A percentile compares a stretch with the other conserved stretches of the same genome.
These are phyloP conservation scores for Epicoccum sorghinum DNA, from an alignment of 2,329 filamentous ascomycete species.

Conservation along the genomic window DNA sequence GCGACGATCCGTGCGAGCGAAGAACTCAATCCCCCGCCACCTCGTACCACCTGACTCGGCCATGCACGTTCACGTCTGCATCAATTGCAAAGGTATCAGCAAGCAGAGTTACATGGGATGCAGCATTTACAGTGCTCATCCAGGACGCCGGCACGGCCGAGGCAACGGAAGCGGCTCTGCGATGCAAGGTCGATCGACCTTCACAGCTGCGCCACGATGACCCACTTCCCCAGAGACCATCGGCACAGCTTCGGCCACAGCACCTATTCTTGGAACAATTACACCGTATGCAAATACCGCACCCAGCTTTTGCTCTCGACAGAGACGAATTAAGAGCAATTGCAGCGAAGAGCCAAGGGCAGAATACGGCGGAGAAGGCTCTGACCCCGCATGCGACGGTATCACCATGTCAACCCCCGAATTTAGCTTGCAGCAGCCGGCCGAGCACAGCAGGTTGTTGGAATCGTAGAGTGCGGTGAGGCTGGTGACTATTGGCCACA, in stretches of 20 bases:
- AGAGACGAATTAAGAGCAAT: no score
- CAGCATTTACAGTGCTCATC: not conserved
- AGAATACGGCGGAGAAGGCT: not conserved
- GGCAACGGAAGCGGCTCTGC: not conserved
- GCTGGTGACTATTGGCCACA: constrained; percentile 4
- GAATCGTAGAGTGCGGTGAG: not conserved
- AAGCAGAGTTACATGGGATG: not conserved
- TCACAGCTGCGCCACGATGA: not conserved
- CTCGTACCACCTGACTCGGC: not conserved
- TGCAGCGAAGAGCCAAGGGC: not conserved
- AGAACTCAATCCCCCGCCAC: not conserved
- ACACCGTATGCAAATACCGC: not conserved
- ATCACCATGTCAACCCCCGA: constrained; percentile 6
- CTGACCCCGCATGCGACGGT: constrained; percentile 1
- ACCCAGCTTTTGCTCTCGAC: not conserved
- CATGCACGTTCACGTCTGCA: not conserved
- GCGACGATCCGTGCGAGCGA: not conserved
- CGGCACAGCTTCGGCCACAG: not conserved
- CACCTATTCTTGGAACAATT: not conserved
- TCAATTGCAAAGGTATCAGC: not conserved
- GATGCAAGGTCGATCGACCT: not conserved
- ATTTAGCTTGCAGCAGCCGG: not conserved
- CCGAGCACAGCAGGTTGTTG: not conserved
- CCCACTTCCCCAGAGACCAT: constrained; percentile 3
- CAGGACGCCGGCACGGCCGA: not conserved